Evolutionary conservation across 1,139 yeast species (phyloP).

Genomic region (Yamadazyma oceani): DNA sequence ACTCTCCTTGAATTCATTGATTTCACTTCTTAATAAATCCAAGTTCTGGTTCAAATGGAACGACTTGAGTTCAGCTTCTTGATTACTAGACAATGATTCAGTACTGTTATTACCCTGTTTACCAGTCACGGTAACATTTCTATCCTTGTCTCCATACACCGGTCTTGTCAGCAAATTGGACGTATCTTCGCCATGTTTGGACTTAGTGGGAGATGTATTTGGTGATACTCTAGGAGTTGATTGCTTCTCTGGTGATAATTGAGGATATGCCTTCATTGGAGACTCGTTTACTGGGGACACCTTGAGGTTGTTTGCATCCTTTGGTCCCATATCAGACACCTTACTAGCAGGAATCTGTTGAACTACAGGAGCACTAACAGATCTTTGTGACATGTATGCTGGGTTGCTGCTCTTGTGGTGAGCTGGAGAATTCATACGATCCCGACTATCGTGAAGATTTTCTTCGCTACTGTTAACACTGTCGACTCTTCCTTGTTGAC

Average conservation of each 20-base stretch:
- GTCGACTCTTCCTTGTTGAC: too few relatives aligned
- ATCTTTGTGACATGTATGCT: too few relatives aligned
- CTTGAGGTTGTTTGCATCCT: too few relatives aligned
- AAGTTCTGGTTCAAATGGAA: conserved; percentile 42
- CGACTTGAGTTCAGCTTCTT: conserved; percentile 23
- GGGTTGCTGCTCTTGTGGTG: too few relatives aligned
- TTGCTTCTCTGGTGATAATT: too few relatives aligned
- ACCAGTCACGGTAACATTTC: neutral
- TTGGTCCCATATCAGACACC: too few relatives aligned
- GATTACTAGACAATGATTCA: conserved; percentile 5
- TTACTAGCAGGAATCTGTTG: too few relatives aligned
- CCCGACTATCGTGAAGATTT: too few relatives aligned
- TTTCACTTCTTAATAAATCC: conserved; percentile 43
- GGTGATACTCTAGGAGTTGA: neutral
- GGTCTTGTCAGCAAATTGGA: neutral
- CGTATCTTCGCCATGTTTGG: neutral
- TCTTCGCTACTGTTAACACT: conserved; percentile 3
- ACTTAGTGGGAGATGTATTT: neutral
- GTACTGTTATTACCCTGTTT: conserved; percentile 2
- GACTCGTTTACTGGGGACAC: too few relatives aligned
- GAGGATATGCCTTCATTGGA: too few relatives aligned
- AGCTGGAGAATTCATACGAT: too few relatives aligned
- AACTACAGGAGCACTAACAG: too few relatives aligned
- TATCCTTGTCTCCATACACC: neutral
- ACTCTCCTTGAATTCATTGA: conserved; percentile 49